Percentiles rank a stretch among this genome's conserved stretches.
These are phyloP conservation scores for Ambispora gerdemannii DNA, from an alignment of 192 early-diverging fungal species.

Conservation along the genomic window DNA sequence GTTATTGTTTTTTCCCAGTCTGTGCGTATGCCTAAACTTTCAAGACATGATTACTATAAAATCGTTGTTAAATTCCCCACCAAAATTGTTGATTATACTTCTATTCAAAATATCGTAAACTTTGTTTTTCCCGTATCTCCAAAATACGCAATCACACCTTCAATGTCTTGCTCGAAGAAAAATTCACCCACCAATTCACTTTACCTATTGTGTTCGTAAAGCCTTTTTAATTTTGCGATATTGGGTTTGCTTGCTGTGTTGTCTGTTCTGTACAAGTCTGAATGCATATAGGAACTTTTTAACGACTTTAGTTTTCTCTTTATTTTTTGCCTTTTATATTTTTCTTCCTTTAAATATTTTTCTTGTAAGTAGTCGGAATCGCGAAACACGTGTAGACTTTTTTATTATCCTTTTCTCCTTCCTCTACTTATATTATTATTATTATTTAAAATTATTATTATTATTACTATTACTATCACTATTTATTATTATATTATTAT, in stretches of 20 bases:
- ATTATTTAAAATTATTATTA: no score
- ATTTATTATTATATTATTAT: no score
- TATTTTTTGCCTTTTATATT: no score
- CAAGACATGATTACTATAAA: background rate
- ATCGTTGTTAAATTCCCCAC: background rate
- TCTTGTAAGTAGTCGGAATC: no score
- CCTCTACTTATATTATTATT: no score
- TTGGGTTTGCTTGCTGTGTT: constrained; percentile 25
- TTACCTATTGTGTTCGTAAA: background rate
- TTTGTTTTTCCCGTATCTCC: background rate
- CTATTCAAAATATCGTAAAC: background rate
- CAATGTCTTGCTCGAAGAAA: background rate
- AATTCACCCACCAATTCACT: background rate
- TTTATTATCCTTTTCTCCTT: no score
- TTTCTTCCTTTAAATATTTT: no score
- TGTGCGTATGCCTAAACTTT: background rate
- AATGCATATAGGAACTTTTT: constrained; percentile 36
- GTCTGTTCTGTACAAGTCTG: constrained; percentile 15
- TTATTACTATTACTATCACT: no score
- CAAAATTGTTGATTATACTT: background rate
- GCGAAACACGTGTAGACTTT: no score
- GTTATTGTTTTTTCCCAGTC: background rate
- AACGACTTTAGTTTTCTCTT: no score
- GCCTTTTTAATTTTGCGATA: background rate
- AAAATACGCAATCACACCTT: background rate